These are phyloP conservation scores for Oldenlandia corymbosa DNA, from an alignment of 257 asterid species.

Conservation along the genomic window DNA sequence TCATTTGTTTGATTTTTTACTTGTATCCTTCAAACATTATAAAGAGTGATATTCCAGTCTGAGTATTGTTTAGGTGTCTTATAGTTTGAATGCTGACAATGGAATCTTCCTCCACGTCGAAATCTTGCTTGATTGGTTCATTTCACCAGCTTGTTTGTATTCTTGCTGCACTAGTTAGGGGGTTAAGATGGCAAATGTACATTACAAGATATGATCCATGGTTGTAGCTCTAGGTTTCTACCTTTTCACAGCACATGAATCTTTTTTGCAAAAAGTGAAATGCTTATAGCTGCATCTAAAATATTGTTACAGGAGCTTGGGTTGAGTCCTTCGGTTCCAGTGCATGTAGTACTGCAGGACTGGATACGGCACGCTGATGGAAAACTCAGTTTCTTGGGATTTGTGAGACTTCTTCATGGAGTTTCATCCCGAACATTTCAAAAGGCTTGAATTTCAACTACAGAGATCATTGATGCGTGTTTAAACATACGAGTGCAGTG, in stretches of 20 bases:
- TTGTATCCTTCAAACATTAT: not conserved
- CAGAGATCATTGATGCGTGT: not conserved
- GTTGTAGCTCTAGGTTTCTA: not conserved
- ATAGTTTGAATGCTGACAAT: no score
- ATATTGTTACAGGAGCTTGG: slow-evolving; percentile 65
- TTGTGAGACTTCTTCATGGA: slow-evolving; percentile 82
- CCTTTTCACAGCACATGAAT: not conserved
- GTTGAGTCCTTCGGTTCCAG: slow-evolving; percentile 76
- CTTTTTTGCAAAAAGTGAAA: not conserved
- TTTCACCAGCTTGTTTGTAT: not conserved
- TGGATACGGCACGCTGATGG: slow-evolving; percentile 94
- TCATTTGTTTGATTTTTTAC: not conserved
- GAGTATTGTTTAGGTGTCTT: no score
- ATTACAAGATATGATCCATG: not conserved
- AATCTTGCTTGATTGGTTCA: not conserved
- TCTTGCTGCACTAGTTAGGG: no score
- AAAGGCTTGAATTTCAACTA: slow-evolving; percentile 33
- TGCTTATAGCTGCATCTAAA: not conserved
- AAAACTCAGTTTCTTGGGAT: slow-evolving; percentile 91
- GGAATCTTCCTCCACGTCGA: no score
- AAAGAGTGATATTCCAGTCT: not conserved
- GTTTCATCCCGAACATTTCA: slow-evolving; percentile 68
- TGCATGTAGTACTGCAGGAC: slow-evolving; percentile 87
- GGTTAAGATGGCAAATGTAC: no score
- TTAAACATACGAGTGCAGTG: not conserved